These are phyloP conservation scores for Mediolabrus comicus DNA, from an alignment of 108 stramenopile genomes.

Conservation along the genomic window DNA sequence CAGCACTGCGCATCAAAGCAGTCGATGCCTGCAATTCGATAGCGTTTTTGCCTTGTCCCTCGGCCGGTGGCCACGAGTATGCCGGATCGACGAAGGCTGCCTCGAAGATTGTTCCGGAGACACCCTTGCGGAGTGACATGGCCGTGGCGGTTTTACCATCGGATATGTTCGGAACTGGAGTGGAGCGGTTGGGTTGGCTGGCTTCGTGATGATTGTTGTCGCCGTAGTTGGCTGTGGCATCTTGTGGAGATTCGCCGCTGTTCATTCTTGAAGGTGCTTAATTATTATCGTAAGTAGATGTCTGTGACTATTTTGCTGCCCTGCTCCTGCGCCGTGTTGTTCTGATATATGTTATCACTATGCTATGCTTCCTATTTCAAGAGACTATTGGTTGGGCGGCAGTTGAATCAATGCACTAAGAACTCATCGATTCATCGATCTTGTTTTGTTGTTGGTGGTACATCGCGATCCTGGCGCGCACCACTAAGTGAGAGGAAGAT, in stretches of 20 bases:
- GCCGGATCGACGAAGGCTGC: slow-evolving; percentile 88
- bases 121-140: slow-evolving; percentile 8
- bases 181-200: slow-evolving; percentile 4
- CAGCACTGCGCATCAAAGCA: slow-evolving; percentile 41
- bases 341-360: no score
- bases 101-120: slow-evolving; percentile 71
- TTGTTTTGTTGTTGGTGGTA: no score
- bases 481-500: no score
- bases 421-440: no score
- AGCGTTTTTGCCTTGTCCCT: slow-evolving; percentile 71
- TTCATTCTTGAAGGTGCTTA: neutral
- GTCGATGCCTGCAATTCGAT: slow-evolving; percentile 77
- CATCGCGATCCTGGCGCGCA: no score
- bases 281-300: no score
- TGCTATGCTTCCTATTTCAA: no score
- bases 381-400: no score
- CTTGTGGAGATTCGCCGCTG: slow-evolving; percentile 34
- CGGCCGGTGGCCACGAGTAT: slow-evolving; percentile 76
- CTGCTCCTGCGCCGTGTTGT: no score
- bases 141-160: slow-evolving; percentile 18
- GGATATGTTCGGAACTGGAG: neutral
- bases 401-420: no score
- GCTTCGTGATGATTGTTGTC: slow-evolving; percentile 6
- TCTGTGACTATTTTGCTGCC: no score
- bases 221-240: slow-evolving; percentile 21